Base-by-base conservation (phyloP, 2,329 filamentous ascomycete genomes). In the Nemania diffusa region DNA sequence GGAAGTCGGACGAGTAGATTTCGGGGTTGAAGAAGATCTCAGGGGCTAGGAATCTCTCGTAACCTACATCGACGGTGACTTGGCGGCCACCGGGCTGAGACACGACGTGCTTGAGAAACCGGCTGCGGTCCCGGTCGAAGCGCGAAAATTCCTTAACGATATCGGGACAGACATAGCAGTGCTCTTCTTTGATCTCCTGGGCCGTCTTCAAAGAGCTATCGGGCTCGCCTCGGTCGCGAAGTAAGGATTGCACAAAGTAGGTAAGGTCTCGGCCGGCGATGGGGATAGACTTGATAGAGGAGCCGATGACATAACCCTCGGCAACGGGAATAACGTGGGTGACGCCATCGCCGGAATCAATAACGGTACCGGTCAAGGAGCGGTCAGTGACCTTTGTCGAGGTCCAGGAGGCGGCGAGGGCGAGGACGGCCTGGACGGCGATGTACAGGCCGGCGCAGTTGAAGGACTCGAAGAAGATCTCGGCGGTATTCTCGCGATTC, bases 11-110 rank as follows among this genome's bases (percentile, higher is more conserved):
- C 69, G 93, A 97, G 87, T 98, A 98, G 77, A 99, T 99, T 83
- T 99, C 96, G 32, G 96, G 96, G 82, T 99, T 99, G 89, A 99
- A 99, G 83, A 99, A 99, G 78, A 99, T 99, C 81, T 99, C 96
- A 26, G 97, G 97, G 2, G 96, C 96, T 67, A 99, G 86, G 87
- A 99, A 99, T 37, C 96, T 92, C 81, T 99, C 96, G 82, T 98
- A 99, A 60, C 96, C 96, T 60, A 99, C 92, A 76, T 99, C 97
- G 53, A 99, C 93, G 1, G 85, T 88, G 24, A 95, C 90, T 74
- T 92, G 90, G 73, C 92, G 91, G 70, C 96, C 96, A 74, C 94
- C 95, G 27, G 94, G 91, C 67, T 96, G 90, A 64, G 89, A 90
- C 65, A 97, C 94, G 22, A 91, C 90, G 81, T 99, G 94, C 83